A percentile compares a stretch with the other conserved stretches of the same genome.
Evolutionary conservation across 768 basidiomycete species (phyloP).

Genomic region (Ramaria sp.): DNA sequence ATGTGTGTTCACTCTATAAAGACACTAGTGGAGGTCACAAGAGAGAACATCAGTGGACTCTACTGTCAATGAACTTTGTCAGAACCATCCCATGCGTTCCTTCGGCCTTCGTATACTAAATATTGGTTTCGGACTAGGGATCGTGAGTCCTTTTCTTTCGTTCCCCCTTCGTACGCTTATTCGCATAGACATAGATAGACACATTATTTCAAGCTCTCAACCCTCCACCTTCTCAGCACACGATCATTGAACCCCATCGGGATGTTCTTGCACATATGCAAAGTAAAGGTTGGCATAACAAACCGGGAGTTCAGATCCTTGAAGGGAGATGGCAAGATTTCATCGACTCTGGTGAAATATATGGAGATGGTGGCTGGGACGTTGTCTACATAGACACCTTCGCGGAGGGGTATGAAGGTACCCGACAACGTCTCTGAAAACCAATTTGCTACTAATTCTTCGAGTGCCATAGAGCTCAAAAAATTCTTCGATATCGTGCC

Average conservation of each 20-base stretch:
- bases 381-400: conserved; percentile 90
- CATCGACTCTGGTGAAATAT: conserved; percentile 46
- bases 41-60: conserved; percentile 42
- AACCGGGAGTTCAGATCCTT: conserved; percentile 64
- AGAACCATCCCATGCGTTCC: conserved; percentile 32
- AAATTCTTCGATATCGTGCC: conserved; percentile 76
- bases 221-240: conserved; percentile 55
- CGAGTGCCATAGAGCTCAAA: conserved; percentile 41
- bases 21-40: neutral
- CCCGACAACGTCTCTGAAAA: conserved; percentile 7
- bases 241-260: conserved; percentile 91
- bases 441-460: neutral
- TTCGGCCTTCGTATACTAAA: conserved; percentile 64
- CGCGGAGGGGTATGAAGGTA: conserved; percentile 71
- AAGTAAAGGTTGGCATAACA: conserved; percentile 63
- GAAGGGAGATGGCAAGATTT: conserved; percentile 95
- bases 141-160: conserved; percentile 38
- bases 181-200: conserved; percentile 52
- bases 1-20: conserved; percentile 15
- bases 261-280: conserved; percentile 82
- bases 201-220: conserved; percentile 59
- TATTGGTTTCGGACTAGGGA: conserved; percentile 90
- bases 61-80: conserved; percentile 60
- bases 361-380: conserved; percentile 68
- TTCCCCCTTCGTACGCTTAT: too few relatives aligned